phyloP scores from a whole-genome alignment of 1,139 yeast genomes.

The Yamadazyma diospyri region DNA sequence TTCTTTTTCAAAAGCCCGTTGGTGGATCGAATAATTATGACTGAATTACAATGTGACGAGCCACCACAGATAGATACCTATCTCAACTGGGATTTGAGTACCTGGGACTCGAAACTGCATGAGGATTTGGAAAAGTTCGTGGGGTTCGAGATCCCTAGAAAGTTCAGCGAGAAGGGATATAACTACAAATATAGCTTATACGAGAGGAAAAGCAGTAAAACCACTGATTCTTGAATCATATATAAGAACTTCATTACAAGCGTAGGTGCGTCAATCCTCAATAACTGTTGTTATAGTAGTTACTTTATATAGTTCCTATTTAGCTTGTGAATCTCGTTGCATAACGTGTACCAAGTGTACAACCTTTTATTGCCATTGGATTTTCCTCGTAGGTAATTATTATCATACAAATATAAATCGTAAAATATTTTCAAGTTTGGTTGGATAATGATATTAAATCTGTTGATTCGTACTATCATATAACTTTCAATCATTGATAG shows the following conservation, averaged over 20 bases:
- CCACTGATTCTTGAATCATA: no score
- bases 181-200: conserved; percentile 36
- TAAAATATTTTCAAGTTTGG: conserved; percentile 86
- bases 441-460: conserved; percentile 86
- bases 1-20: conserved; percentile 42
- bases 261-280: background rate
- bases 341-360: conserved; percentile 32
- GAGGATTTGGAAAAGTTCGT: conserved; percentile 38
- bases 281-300: background rate
- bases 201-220: no score
- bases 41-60: conserved; percentile 52
- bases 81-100: conserved; percentile 30
- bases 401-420: conserved; percentile 80
- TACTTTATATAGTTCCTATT: conserved; percentile 29
- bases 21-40: conserved; percentile 63
- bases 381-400: no score
- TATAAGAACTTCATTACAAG: no score
- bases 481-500: conserved; percentile 72
- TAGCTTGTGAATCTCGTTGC: conserved; percentile 32
- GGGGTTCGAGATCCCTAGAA: conserved; percentile 34
- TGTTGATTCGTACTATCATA: conserved; percentile 73
- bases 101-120: conserved; percentile 35
- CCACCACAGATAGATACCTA: conserved; percentile 66
- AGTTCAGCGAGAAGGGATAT: conserved; percentile 44
- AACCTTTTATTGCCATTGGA: conserved; percentile 18